Base-by-base conservation (phyloP, 73 alveolate genomes). In the Symbiodinium natans region DNA sequence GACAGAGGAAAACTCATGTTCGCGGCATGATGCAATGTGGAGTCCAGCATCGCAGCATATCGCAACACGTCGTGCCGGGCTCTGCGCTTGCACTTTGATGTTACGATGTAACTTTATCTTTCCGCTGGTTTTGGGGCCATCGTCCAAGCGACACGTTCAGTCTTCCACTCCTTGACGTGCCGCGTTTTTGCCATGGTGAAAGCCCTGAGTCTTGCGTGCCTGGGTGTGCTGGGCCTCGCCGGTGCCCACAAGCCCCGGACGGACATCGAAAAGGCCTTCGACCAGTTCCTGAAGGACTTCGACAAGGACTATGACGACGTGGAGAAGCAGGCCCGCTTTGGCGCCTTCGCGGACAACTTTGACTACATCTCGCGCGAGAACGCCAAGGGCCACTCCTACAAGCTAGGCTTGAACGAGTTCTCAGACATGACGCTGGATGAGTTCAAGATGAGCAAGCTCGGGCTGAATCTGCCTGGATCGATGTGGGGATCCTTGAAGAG, bases 331-430 rank as follows among this genome's bases (percentile, higher is more conserved):
- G 90, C 90, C 63, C 90, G 90, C 80, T 87, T 87, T 41, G 56
- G 29, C 15, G 68, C 84, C 52, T 87, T 87, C 19, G 84, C 56
- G 41, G 84, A 41, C 48, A 84, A 84, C 43, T 46, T 27, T 21
- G 75, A 42, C 48, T 46, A 46, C 80, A 39, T 84, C 56, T 5
- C 21, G 83, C 38, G 75, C 3, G 85, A 87, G 85, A 87, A 87
- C 27, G 85, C 41, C 85, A 56, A 85, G 80, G 52, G 80, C 19
- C 93, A 34, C 46, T 43, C 93, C 43, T 85, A 85, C 77, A 15
- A 42, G 93, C 77, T 85, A 48, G 93, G 77, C 8, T 63, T 85
- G 68, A 85, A 85, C 77, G 93, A 85, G 80, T 85, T 85, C 80
- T 41, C 93, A 11, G 93, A 85, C 19, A 43, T 85, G 93, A 15